A percentile compares a stretch with the other conserved stretches of the same genome.
Conservation (phyloP, 345 rosid genomes). For the Dovyalis caffra region DNA sequence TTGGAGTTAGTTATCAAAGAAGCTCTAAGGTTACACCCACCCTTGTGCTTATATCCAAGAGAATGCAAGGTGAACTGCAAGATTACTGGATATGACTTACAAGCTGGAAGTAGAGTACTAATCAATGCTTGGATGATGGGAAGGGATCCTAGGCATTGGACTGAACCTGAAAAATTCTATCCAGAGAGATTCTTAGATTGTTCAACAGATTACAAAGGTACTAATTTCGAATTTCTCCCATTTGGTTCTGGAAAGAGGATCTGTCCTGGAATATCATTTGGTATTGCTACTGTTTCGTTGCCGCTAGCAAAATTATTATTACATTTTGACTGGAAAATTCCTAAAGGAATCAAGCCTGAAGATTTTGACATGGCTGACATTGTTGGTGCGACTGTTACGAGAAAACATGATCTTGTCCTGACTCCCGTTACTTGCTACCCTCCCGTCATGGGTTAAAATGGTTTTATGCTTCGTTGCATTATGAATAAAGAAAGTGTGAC, state of each 20-base stretch:
- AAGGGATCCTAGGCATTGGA: not conserved
- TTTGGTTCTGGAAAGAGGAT: constrained; percentile 7
- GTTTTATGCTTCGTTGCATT: too few species aligned
- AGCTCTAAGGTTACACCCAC: not conserved
- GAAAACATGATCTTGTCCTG: not conserved
- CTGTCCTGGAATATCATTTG: not conserved
- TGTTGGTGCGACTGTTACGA: not conserved
- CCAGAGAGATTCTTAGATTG: constrained; percentile 1
- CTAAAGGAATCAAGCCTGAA: not conserved
- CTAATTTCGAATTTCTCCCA: not conserved
- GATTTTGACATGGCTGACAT: constrained; percentile 2
- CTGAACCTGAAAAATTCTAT: not conserved
- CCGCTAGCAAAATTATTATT: not conserved
- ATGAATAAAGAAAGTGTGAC: too few species aligned
- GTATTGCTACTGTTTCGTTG: not conserved
- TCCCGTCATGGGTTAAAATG: not conserved
- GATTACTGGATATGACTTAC: not conserved
- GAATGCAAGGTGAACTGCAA: not conserved
- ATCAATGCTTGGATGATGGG: not conserved
- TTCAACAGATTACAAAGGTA: constrained; percentile 1
- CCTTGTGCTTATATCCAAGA: not conserved
- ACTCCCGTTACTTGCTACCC: not conserved
- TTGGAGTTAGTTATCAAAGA: not conserved
- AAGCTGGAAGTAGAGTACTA: not conserved
- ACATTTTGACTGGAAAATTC: constrained; percentile 3